A percentile compares a stretch with the other conserved stretches of the same genome.
Conservation (phyloP, 345 rosid species). For the Capsella bursapastoris region DNA sequence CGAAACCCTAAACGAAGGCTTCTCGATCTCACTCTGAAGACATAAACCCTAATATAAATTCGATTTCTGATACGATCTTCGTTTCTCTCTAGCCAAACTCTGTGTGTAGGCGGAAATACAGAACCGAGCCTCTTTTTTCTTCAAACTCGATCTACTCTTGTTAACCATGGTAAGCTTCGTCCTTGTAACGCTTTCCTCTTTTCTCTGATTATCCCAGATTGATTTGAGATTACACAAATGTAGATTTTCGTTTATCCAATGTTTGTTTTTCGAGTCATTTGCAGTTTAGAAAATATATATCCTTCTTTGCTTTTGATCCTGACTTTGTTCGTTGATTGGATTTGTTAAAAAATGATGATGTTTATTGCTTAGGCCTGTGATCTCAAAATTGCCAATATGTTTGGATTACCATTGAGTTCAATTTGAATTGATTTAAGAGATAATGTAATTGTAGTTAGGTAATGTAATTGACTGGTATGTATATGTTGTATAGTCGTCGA, state of each 20-base stretch:
- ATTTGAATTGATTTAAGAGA: background rate
- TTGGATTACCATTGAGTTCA: background rate
- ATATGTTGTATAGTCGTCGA: slow-evolving; percentile 69
- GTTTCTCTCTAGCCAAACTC: slow-evolving; percentile 11
- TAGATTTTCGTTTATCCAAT: background rate
- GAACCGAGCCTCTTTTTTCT: background rate
- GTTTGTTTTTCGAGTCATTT: background rate
- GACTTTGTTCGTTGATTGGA: background rate
- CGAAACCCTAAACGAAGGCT: slow-evolving; percentile 28
- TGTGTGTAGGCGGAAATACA: slow-evolving; percentile 21
- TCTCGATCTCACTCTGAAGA: background rate
- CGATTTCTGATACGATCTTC: background rate
- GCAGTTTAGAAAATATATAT: background rate
- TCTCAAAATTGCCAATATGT: background rate
- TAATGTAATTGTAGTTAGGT: background rate
- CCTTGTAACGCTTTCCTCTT: background rate
- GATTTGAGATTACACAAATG: background rate
- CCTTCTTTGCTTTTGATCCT: slow-evolving; percentile 2
- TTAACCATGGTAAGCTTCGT: slow-evolving; percentile 33
- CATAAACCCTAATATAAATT: slow-evolving; percentile 40
- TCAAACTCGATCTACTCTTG: background rate
- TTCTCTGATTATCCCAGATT: background rate
- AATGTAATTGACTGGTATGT: background rate
- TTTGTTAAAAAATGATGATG: background rate
- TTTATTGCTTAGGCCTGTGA: background rate